These are phyloP conservation scores for Venustampulla echinocandica DNA, from an alignment of 495 filamentous ascomycete genomes.

Conservation along the genomic window DNA sequence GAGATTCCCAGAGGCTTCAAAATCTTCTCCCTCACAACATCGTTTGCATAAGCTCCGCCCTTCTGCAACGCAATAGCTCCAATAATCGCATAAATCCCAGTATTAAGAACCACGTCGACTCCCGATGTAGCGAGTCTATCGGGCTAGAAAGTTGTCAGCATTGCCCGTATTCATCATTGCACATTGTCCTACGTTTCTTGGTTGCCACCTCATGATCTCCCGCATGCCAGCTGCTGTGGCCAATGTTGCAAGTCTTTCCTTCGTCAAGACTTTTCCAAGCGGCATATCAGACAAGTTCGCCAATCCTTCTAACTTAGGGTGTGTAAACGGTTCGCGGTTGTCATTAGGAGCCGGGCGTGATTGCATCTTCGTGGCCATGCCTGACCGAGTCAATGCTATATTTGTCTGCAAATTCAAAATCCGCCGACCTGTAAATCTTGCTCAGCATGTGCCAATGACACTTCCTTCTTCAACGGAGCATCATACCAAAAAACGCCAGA, in stretches of 20 bases:
- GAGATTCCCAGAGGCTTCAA: conserved; percentile 35
- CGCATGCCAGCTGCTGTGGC: conserved; percentile 60
- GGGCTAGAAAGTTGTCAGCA: conserved; percentile 40
- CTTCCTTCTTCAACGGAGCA: not conserved
- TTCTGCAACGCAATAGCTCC: conserved; percentile 81
- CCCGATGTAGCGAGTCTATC: conserved; percentile 65
- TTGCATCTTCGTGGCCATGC: conserved; percentile 21
- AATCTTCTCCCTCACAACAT: conserved; percentile 68
- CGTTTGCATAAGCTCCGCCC: conserved; percentile 68
- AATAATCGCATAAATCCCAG: conserved; percentile 73
- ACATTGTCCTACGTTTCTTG: conserved; percentile 53
- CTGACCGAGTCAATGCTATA: conserved; percentile 54
- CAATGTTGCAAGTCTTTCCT: conserved; percentile 53
- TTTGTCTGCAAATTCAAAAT: conserved; percentile 74
- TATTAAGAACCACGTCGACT: conserved; percentile 57
- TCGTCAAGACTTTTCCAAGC: conserved; percentile 47
- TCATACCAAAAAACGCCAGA: conserved; percentile 79
- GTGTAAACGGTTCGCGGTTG: conserved; percentile 57
- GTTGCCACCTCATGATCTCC: conserved; percentile 79
- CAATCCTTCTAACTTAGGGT: conserved; percentile 64
- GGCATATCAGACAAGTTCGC: conserved; percentile 52
- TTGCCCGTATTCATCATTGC: not conserved
- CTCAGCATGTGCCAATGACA: conserved; percentile 14
- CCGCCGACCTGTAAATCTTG: conserved; percentile 53
- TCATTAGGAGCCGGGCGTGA: conserved; percentile 36